A percentile compares a stretch with the other conserved stretches of the same genome.
phyloP scores from a whole-genome alignment of 2,329 filamentous ascomycete genomes.

The Pezicula carpinea region DNA sequence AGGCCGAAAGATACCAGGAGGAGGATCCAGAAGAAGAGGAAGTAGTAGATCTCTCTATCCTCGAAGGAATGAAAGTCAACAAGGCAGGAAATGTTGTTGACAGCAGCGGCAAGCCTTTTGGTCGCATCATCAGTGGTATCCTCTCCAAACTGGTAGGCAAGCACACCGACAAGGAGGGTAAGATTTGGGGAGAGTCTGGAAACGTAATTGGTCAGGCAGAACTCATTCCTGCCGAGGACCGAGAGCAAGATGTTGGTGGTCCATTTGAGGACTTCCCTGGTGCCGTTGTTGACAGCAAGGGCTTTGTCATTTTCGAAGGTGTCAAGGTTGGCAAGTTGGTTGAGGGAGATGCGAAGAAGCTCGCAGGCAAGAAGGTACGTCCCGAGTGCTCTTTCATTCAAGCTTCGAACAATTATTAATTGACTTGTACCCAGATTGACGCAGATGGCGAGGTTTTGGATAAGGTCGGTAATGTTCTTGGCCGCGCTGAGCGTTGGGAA shows the following conservation, averaged over 20 bases:
- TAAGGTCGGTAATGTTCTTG: conserved; percentile 61
- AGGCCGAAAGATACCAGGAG: conserved; percentile 27
- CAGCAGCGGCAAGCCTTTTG: conserved; percentile 49
- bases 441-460: conserved; percentile 66
- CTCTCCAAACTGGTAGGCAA: conserved; percentile 59
- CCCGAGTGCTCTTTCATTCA: too few relatives aligned
- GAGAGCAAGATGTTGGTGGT: conserved; percentile 41
- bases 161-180: conserved; percentile 59
- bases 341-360: conserved; percentile 58
- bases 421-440: conserved; percentile 37
- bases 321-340: conserved; percentile 55
- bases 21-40: conserved; percentile 25
- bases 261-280: conserved; percentile 57
- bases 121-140: conserved; percentile 59
- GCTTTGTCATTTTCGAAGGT: conserved; percentile 45
- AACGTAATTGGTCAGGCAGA: conserved; percentile 65
- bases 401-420: too few relatives aligned
- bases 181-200: conserved; percentile 67
- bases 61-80: conserved; percentile 53
- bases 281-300: conserved; percentile 48
- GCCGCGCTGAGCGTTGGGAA: conserved; percentile 66
- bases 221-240: conserved; percentile 53
- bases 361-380: conserved; percentile 53
- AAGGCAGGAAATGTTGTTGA: conserved; percentile 55
- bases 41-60: conserved; percentile 39